phyloP scores from a whole-genome alignment of 352 stramenopile species.

The Phytophthora ohioensis region DNA sequence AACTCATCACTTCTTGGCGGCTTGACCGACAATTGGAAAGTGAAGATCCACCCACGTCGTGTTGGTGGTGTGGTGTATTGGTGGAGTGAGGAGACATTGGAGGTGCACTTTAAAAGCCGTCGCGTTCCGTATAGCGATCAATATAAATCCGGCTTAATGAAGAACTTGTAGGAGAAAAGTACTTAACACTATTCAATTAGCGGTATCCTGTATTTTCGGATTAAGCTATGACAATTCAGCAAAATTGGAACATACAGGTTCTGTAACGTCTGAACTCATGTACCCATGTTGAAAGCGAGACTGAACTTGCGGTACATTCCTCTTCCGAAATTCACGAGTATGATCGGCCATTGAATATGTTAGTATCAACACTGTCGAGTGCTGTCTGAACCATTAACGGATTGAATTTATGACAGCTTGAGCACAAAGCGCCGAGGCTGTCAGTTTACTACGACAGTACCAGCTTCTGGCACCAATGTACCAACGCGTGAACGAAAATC shows the following conservation, averaged over 20 bases:
- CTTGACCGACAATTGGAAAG: slow-evolving; percentile 12
- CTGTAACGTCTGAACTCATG: slow-evolving; percentile 11
- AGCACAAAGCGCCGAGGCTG: background rate
- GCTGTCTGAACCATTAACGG: slow-evolving; percentile 7
- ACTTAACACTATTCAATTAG: background rate
- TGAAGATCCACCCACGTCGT: slow-evolving; percentile 7
- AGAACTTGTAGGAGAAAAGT: too few species aligned
- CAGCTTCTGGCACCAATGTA: background rate
- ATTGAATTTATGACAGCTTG: background rate
- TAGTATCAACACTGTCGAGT: background rate
- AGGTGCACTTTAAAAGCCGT: too few species aligned
- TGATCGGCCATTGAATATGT: background rate
- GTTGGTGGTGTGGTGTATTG: background rate
- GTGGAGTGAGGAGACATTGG: background rate
- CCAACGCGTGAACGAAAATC: background rate
- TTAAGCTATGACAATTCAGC: background rate
- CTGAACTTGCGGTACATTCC: slow-evolving; percentile 9
- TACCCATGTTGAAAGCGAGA: slow-evolving; percentile 11
- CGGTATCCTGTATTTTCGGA: slow-evolving; percentile 4
- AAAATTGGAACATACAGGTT: background rate
- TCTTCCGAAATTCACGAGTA: slow-evolving; percentile 7
- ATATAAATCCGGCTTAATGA: too few species aligned
- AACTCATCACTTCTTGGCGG: slow-evolving; percentile 23
- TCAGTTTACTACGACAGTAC: background rate
- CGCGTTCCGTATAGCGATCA: too few species aligned